phyloP scores from a whole-genome alignment of 805 yeast species.

The Starmerella roubikii region DNA sequence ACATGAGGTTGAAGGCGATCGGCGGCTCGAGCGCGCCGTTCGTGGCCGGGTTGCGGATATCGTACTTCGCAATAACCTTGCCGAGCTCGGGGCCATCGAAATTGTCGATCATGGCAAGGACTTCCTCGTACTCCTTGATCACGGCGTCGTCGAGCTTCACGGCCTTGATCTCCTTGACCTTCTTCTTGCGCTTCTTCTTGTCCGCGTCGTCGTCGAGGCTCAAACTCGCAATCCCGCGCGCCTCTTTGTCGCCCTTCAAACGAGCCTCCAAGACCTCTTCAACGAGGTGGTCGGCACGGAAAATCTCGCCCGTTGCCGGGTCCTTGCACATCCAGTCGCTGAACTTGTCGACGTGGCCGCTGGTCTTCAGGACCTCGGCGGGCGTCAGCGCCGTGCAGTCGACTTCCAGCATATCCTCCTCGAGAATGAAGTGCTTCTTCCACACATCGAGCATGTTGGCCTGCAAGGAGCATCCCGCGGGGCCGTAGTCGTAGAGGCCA shows the following conservation, averaged over 20 bases:
- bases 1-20: slow-evolving; percentile 92
- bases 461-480: slow-evolving; percentile 98
- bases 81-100: slow-evolving; percentile 88
- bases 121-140: slow-evolving; percentile 67
- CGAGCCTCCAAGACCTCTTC: slow-evolving; percentile 96
- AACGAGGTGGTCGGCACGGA: slow-evolving; percentile 95
- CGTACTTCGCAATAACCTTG: slow-evolving; percentile 65
- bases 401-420: slow-evolving; percentile 97
- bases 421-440: slow-evolving; percentile 95
- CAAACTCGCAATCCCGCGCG: slow-evolving; percentile 64
- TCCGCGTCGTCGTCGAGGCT: slow-evolving; percentile 63
- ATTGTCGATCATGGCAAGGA: slow-evolving; percentile 86
- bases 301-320: slow-evolving; percentile 89
- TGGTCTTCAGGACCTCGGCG: slow-evolving; percentile 90
- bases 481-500: slow-evolving; percentile 96
- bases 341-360: slow-evolving; percentile 98
- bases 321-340: slow-evolving; percentile 99
- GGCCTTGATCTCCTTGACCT: slow-evolving; percentile 82
- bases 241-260: slow-evolving; percentile 92
- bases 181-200: slow-evolving; percentile 73
- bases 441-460: slow-evolving; percentile 88
- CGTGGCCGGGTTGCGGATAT: slow-evolving; percentile 85
- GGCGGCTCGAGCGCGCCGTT: slow-evolving; percentile 80
- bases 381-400: slow-evolving; percentile 98
- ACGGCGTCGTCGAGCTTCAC: slow-evolving; percentile 70